A percentile compares a stretch with the other conserved stretches of the same genome.
Evolutionary conservation across 148 eudicot species (phyloP).

Genomic region (Arbutus unedo): DNA sequence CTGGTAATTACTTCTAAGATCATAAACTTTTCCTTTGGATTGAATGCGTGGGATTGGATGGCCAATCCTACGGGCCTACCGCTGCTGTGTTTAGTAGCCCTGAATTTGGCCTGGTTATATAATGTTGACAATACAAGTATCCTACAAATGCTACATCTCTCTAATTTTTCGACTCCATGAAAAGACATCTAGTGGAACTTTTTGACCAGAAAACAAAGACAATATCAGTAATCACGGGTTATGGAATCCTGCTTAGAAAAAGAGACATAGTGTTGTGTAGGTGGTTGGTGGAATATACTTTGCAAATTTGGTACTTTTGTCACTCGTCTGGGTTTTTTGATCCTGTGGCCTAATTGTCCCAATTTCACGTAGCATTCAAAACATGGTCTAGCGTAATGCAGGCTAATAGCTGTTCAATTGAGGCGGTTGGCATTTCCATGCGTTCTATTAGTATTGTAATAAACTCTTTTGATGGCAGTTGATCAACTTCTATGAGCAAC

Average conservation of each 20-base stretch:
- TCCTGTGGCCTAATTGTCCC: not conserved
- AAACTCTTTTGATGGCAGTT: slow-evolving; percentile 46
- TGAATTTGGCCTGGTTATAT: not conserved
- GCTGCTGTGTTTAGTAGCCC: not conserved
- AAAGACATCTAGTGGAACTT: not conserved
- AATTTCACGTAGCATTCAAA: not conserved
- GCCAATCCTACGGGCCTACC: not conserved
- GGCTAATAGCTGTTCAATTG: not conserved
- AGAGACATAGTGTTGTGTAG: not conserved
- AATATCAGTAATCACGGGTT: not conserved
- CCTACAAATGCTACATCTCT: not conserved
- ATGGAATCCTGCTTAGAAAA: not conserved
- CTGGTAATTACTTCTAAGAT: slow-evolving; percentile 44
- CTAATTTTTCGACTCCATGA: not conserved
- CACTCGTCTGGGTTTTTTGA: not conserved
- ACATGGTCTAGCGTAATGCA: not conserved
- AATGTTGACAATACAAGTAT: not conserved
- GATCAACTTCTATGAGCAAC: slow-evolving; percentile 79
- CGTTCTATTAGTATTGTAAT: not conserved
- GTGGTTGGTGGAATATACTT: not conserved
- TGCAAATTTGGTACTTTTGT: not conserved
- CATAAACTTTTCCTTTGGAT: not conserved
- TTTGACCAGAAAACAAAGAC: not conserved
- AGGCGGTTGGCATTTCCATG: not conserved
- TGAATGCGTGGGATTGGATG: not conserved